phyloP scores from a whole-genome alignment of 129 eudicot genomes.

The Silybum marianum region DNA sequence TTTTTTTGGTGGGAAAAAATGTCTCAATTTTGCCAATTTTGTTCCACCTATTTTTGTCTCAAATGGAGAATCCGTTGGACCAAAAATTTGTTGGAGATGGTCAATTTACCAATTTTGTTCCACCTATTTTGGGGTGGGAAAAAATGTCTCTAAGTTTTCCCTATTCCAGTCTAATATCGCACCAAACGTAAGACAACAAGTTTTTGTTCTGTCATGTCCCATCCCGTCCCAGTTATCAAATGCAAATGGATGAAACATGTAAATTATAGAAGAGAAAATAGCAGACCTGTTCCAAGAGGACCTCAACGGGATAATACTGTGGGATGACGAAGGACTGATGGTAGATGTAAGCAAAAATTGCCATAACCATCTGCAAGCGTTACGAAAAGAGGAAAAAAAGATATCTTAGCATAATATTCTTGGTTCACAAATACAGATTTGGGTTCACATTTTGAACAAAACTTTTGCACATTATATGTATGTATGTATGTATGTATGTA shows the following conservation, averaged over 20 bases:
- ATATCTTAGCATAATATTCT: background rate
- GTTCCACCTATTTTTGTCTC: no score
- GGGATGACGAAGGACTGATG: slow-evolving; percentile 58
- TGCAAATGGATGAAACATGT: background rate
- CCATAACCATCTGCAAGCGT: slow-evolving; percentile 73
- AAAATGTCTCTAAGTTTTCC: no score
- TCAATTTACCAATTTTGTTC: background rate
- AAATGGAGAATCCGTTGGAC: no score
- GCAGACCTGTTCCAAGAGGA: slow-evolving; percentile 59
- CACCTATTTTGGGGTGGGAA: no score
- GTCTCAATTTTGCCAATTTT: no score
- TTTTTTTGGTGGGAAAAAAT: no score
- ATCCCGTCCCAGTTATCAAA: background rate
- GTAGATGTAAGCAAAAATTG: slow-evolving; percentile 68
- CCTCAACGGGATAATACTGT: slow-evolving; percentile 45
- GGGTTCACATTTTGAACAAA: background rate
- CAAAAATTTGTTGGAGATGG: background rate
- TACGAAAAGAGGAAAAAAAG: background rate
- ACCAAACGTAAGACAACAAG: background rate
- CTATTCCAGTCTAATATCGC: no score
- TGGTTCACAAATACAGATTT: no score
- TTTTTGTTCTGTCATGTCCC: background rate
- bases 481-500: no score
- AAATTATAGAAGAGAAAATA: background rate
- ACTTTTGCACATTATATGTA: background rate